Percentiles rank a stretch among this genome's conserved stretches.
Conservation (phyloP, 1,284 basidiomycete species). For the Fomitopsis schrenkii region DNA sequence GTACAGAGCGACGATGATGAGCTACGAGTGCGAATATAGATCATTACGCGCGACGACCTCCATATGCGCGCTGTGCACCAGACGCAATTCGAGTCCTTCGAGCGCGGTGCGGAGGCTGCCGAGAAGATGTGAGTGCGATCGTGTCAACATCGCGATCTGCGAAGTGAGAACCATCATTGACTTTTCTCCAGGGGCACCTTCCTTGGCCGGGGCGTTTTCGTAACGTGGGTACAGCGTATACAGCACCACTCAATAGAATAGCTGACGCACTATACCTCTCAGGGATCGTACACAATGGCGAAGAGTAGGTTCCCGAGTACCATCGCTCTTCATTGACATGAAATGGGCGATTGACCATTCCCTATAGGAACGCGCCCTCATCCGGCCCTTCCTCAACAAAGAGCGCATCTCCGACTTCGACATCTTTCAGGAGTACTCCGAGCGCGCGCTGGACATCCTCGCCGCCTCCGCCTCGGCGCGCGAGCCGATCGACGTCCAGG, state of each 20-base stretch:
- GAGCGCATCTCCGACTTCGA: conserved; percentile 9
- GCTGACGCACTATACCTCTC: not conserved
- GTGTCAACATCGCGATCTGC: not conserved
- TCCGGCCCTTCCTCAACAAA: conserved; percentile 11
- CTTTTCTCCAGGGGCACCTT: conserved; percentile 43
- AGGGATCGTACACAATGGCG: conserved; percentile 1
- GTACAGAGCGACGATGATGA: not conserved
- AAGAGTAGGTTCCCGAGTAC: not conserved
- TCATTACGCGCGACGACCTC: conserved; percentile 5
- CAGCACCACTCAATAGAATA: not conserved
- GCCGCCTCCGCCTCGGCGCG: not conserved
- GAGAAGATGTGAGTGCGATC: conserved; percentile 44
- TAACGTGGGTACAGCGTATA: not conserved
- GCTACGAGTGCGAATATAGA: not conserved
- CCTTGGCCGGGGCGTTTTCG: conserved; percentile 6
- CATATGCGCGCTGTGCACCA: conserved; percentile 5
- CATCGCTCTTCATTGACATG: not conserved
- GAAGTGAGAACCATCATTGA: not conserved
- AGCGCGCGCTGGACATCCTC: conserved; percentile 3
- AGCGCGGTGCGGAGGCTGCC: conserved; percentile 53
- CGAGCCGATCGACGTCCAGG: conserved; percentile 18
- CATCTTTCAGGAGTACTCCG: conserved; percentile 3
- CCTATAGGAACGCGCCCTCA: conserved; percentile 3
- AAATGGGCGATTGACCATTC: not conserved
- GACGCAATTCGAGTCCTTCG: conserved; percentile 32